Percentiles rank a stretch among this genome's conserved stretches.
phyloP scores from a whole-genome alignment of 2,329 filamentous ascomycete genomes.

The Beauveria scarabaeidicola region DNA sequence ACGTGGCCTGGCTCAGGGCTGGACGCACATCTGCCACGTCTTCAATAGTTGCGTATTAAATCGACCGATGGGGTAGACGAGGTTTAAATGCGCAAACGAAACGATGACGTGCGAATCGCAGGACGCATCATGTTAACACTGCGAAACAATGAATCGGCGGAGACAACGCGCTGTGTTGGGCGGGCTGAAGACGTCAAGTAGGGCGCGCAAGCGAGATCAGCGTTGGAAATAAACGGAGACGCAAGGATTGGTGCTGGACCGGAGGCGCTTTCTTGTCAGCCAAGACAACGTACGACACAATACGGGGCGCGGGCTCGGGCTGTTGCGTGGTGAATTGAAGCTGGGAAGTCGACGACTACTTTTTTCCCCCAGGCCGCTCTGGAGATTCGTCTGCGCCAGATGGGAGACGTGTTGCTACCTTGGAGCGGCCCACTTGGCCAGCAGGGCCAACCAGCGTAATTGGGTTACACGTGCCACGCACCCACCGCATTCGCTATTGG shows the following conservation, averaged over 20 bases:
- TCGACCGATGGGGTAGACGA: neutral
- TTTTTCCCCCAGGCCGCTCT: slow-evolving; percentile 10
- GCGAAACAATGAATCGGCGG: neutral
- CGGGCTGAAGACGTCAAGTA: neutral
- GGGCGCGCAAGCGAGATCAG: neutral
- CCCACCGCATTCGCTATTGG: no score
- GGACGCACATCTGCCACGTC: neutral
- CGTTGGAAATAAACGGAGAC: neutral
- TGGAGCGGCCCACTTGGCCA: slow-evolving; percentile 8
- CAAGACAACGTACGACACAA: neutral
- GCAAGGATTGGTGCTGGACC: neutral
- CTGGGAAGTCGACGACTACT: slow-evolving; percentile 3
- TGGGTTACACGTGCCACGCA: no score
- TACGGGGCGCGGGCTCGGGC: neutral
- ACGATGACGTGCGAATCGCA: slow-evolving; percentile 1
- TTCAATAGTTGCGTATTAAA: neutral
- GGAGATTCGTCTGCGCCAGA: slow-evolving; percentile 10
- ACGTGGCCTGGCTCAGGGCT: neutral
- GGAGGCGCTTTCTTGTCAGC: neutral
- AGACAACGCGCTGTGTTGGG: slow-evolving; percentile 3
- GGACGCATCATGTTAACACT: slow-evolving; percentile 1
- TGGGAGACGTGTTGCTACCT: slow-evolving; percentile 11
- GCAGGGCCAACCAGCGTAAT: slow-evolving; percentile 6
- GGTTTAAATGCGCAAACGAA: slow-evolving; percentile 2
- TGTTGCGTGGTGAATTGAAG: slow-evolving; percentile 9